phyloP scores from a whole-genome alignment of 208 protist species.

The Leishmania guyanensis region DNA sequence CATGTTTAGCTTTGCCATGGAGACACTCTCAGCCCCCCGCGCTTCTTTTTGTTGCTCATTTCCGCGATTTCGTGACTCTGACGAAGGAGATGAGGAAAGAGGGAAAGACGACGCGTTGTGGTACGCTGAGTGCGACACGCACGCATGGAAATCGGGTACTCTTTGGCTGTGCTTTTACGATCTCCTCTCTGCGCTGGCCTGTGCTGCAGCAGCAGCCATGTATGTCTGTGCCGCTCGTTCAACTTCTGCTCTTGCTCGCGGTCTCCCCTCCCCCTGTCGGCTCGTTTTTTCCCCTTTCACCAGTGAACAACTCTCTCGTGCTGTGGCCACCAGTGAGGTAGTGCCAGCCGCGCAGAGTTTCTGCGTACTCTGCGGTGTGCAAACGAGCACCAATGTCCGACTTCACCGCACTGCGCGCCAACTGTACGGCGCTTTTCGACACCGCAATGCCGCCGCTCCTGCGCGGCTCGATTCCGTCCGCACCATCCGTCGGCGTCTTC shows the following conservation, averaged over 20 bases:
- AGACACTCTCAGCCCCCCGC: too few species aligned
- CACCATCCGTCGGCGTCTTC: not conserved
- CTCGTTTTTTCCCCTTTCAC: not conserved
- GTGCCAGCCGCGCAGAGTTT: not conserved
- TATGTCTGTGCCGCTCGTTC: not conserved
- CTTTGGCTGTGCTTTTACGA: too few species aligned
- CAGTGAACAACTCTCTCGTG: not conserved
- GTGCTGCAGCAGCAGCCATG: too few species aligned
- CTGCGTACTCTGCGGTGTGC: too few species aligned
- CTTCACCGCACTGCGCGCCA: slow-evolving; percentile 18
- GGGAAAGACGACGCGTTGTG: not conserved
- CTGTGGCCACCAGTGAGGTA: not conserved
- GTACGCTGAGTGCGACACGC: not conserved
- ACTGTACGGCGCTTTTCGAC: slow-evolving; percentile 39
- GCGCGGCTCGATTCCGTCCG: slow-evolving; percentile 12
- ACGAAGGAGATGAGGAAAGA: not conserved
- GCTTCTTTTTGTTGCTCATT: not conserved
- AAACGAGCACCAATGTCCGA: not conserved
- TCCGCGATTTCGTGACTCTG: not conserved
- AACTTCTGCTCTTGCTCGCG: not conserved
- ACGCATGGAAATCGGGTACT: not conserved
- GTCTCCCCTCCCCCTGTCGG: not conserved
- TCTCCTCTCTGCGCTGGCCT: too few species aligned
- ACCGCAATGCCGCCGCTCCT: slow-evolving; percentile 64
- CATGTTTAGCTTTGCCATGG: not conserved